phyloP scores from a whole-genome alignment of 1,284 basidiomycete genomes.

The Leccinum fuscescens region DNA sequence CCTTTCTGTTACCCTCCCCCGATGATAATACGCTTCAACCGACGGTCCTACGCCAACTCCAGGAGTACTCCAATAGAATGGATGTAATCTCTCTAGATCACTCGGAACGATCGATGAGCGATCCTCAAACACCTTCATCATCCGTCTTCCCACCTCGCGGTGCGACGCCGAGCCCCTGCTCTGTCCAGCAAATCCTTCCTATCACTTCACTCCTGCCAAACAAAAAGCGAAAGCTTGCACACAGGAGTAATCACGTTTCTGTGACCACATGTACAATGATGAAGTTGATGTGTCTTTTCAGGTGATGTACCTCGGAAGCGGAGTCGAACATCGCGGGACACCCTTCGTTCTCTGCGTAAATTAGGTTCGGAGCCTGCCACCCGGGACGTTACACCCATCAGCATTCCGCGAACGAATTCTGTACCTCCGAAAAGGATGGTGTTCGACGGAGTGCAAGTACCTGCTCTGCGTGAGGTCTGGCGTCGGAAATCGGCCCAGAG shows the following conservation, averaged over 20 bases:
- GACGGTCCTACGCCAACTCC: slow-evolving; percentile 18
- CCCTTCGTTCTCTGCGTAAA: slow-evolving; percentile 16
- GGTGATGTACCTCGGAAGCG: slow-evolving; percentile 20
- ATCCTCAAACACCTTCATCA: not conserved
- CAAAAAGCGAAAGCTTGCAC: slow-evolving; percentile 15
- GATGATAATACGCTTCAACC: slow-evolving; percentile 7
- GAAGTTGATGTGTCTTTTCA: slow-evolving; percentile 11
- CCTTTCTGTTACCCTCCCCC: slow-evolving; percentile 9
- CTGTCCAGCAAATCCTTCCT: not conserved
- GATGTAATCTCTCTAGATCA: not conserved
- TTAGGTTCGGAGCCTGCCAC: slow-evolving; percentile 29
- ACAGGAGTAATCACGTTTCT: slow-evolving; percentile 12
- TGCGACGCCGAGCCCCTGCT: not conserved
- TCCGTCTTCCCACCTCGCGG: not conserved
- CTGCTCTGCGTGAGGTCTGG: slow-evolving; percentile 17
- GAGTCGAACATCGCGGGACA: slow-evolving; percentile 11
- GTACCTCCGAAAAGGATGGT: slow-evolving; percentile 19
- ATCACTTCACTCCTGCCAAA: not conserved
- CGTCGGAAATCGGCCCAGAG: slow-evolving; percentile 4
- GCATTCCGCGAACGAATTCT: slow-evolving; percentile 18
- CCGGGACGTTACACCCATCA: slow-evolving; percentile 21
- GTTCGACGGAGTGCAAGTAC: slow-evolving; percentile 31
- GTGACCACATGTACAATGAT: not conserved
- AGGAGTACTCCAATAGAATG: slow-evolving; percentile 17
- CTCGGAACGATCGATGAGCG: slow-evolving; percentile 1